Conservation (phyloP, 352 stramenopile genomes). For the Sclerospora graminicola region DNA sequence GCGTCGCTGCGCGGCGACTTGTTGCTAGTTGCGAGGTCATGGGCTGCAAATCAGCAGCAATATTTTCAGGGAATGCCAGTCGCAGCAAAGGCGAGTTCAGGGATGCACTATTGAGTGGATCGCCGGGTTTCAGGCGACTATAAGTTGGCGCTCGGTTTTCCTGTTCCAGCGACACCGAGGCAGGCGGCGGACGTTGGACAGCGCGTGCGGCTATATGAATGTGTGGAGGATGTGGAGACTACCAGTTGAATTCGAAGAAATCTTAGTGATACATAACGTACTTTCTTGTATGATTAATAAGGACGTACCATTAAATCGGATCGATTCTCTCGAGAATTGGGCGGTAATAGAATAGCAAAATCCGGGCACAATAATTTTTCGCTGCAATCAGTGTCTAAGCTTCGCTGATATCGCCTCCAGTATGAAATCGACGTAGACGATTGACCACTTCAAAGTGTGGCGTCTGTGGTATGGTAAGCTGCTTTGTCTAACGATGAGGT, state of each 20-base stretch:
- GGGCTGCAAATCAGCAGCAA: constrained; percentile 20
- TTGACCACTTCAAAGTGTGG: constrained; percentile 53
- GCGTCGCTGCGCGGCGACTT: constrained; percentile 34
- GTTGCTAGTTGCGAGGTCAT: constrained; percentile 63
- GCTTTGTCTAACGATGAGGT: constrained; percentile 68
- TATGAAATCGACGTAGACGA: constrained; percentile 32
- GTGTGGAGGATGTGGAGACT: constrained; percentile 27
- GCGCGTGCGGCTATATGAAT: constrained; percentile 33
- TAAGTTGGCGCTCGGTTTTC: constrained; percentile 18
- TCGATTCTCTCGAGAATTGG: constrained; percentile 19
- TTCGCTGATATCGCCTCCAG: constrained; percentile 12
- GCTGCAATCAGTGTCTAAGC: constrained; percentile 21
- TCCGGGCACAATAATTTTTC: constrained; percentile 29
- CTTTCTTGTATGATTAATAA: neutral
- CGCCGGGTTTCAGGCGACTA: constrained; percentile 17
- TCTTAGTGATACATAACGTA: too few relatives aligned
- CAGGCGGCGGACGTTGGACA: constrained; percentile 18
- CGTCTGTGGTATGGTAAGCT: constrained; percentile 68
- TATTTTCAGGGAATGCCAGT: too few relatives aligned
- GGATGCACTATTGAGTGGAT: constrained; percentile 32
- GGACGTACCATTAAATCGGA: constrained; percentile 14
- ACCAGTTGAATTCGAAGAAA: too few relatives aligned
- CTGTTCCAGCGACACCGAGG: constrained; percentile 13
- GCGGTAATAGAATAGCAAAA: constrained; percentile 16
- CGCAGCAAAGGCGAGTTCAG: neutral